Evolutionary conservation across 352 stramenopile species (phyloP).

Genomic region (Globisporangium nodosum): DNA sequence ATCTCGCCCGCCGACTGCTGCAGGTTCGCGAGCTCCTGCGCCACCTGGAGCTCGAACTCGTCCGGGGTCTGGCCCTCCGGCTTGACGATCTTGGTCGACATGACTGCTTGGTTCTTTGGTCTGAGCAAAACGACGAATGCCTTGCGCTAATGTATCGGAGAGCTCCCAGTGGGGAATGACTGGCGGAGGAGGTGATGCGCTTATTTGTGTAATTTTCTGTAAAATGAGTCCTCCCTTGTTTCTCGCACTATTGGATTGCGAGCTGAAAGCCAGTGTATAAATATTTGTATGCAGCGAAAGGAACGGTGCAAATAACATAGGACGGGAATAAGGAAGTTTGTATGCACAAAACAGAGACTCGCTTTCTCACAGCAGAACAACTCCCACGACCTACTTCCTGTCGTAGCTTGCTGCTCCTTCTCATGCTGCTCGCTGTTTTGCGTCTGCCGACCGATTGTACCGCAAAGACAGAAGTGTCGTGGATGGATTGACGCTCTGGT

Average conservation of each 20-base stretch:
- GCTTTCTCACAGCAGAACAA: not conserved
- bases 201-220: no score
- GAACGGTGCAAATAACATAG: not conserved
- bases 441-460: no score
- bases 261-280: no score
- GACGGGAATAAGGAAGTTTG: not conserved
- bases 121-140: slow-evolving; percentile 44
- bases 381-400: no score
- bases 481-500: no score
- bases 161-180: not conserved
- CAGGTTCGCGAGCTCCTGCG: slow-evolving; percentile 83
- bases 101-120: slow-evolving; percentile 33
- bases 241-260: not conserved
- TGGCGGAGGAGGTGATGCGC: not conserved
- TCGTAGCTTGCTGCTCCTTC: not conserved
- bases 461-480: no score
- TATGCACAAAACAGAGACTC: not conserved
- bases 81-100: slow-evolving; percentile 86
- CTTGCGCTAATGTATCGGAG: not conserved
- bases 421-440: not conserved
- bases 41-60: slow-evolving; percentile 87
- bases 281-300: no score
- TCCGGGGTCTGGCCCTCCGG: slow-evolving; percentile 77
- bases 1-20: slow-evolving; percentile 94
- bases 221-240: not conserved